These are phyloP conservation scores for Hyaloscypha finlandica DNA, from an alignment of 495 filamentous ascomycete genomes.

Conservation along the genomic window DNA sequence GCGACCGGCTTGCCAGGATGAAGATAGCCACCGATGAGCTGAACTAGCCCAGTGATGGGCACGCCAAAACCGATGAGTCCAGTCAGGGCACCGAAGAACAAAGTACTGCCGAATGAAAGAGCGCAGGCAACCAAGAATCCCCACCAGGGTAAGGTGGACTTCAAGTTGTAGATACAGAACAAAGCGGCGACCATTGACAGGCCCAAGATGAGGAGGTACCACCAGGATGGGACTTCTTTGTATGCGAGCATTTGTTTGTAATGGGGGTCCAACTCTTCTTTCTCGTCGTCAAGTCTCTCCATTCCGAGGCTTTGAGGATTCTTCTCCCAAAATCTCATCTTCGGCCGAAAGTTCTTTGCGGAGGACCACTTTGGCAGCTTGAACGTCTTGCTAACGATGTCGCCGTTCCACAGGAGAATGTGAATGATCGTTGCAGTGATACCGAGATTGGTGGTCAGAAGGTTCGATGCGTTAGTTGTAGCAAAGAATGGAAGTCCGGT, in stretches of 20 bases:
- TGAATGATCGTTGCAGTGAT: conserved; percentile 44
- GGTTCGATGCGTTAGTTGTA: conserved; percentile 41
- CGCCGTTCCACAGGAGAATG: conserved; percentile 27
- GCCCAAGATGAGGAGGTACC: conserved; percentile 50
- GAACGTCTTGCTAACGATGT: conserved; percentile 3
- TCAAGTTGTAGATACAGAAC: conserved; percentile 44
- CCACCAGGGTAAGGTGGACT: conserved; percentile 56
- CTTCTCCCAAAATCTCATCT: conserved; percentile 1
- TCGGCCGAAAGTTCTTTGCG: not conserved
- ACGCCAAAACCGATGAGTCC: conserved; percentile 44
- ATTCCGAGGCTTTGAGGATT: not conserved
- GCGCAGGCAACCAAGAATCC: conserved; percentile 51
- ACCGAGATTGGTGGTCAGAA: conserved; percentile 45
- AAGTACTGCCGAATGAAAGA: conserved; percentile 38
- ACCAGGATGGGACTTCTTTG: conserved; percentile 56
- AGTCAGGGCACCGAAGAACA: conserved; percentile 40
- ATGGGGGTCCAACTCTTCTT: conserved; percentile 43
- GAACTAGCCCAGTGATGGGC: conserved; percentile 36
- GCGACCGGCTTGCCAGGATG: conserved; percentile 46
- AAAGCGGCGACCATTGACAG: conserved; percentile 51
- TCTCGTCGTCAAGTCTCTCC: conserved; percentile 8
- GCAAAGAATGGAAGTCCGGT: conserved; percentile 45
- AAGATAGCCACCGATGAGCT: conserved; percentile 43
- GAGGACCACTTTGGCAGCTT: not conserved
- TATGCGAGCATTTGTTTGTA: conserved; percentile 50